Conservation (phyloP, 192 early-diverging fungal species). For the Backusella tarrabulga region DNA sequence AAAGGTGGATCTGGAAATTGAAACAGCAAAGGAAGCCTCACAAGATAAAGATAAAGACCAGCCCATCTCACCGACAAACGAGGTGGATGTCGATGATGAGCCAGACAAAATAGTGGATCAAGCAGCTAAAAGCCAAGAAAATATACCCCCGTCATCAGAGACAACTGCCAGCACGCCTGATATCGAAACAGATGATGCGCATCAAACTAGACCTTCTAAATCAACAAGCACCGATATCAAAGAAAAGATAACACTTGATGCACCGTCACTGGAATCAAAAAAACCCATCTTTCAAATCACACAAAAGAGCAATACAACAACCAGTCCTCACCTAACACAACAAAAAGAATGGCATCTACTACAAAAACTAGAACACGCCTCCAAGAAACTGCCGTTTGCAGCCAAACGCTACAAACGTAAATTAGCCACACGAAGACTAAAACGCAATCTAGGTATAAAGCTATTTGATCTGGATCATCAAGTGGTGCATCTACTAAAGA, state of each 20-base stretch:
- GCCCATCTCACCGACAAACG: neutral
- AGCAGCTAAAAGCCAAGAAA: neutral
- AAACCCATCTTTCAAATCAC: neutral
- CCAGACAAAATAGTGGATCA: neutral
- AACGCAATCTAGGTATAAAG: conserved; percentile 59
- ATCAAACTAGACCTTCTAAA: neutral
- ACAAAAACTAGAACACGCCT: conserved; percentile 46
- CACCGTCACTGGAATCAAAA: neutral
- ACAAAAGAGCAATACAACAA: neutral
- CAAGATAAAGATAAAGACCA: neutral
- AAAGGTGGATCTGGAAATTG: neutral
- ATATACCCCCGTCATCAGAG: neutral
- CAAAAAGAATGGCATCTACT: conserved; percentile 58
- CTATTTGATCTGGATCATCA: conserved; percentile 67
- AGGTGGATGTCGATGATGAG: neutral
- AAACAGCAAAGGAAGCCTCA: neutral
- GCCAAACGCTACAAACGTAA: conserved; percentile 58
- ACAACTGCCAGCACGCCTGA: neutral
- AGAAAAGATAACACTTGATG: neutral
- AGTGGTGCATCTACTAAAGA: conserved; percentile 39
- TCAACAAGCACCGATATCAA: neutral
- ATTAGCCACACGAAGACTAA: conserved; percentile 50
- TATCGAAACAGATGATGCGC: neutral
- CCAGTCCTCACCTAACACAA: conserved; percentile 10
- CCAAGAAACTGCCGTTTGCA: conserved; percentile 36